Percentiles rank a stretch among this genome's conserved stretches.
These are phyloP conservation scores for Conoideocrella luteorostrata DNA, from an alignment of 2,329 filamentous ascomycete genomes.

Conservation along the genomic window DNA sequence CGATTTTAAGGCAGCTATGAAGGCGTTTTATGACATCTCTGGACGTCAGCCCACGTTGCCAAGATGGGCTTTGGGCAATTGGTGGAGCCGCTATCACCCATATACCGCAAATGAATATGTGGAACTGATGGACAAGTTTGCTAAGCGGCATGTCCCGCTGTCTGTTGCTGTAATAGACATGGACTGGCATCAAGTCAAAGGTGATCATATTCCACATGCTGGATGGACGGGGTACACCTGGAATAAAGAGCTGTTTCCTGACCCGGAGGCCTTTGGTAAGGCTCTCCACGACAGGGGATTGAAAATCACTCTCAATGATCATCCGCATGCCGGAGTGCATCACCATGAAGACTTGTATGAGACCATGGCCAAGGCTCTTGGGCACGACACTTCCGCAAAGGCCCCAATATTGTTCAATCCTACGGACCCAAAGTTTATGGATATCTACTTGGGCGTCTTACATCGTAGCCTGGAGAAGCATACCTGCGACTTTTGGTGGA, in stretches of 20 bases:
- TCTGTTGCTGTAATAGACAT: slow-evolving; percentile 58
- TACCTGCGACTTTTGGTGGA: slow-evolving; percentile 59
- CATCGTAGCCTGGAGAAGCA: slow-evolving; percentile 48
- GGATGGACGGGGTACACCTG: slow-evolving; percentile 25
- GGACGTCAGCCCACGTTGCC: slow-evolving; percentile 49
- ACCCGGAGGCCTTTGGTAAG: slow-evolving; percentile 45
- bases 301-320: slow-evolving; percentile 53
- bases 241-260: slow-evolving; percentile 40
- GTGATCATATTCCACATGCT: slow-evolving; percentile 34
- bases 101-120: slow-evolving; percentile 51
- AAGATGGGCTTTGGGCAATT: slow-evolving; percentile 55
- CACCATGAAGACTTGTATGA: slow-evolving; percentile 50
- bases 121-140: slow-evolving; percentile 50
- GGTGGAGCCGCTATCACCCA: slow-evolving; percentile 58
- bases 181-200: slow-evolving; percentile 57
- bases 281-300: slow-evolving; percentile 45
- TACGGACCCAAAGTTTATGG: slow-evolving; percentile 45
- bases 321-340: slow-evolving; percentile 52
- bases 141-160: slow-evolving; percentile 43
- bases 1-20: slow-evolving; percentile 48
- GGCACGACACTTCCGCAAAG: slow-evolving; percentile 41
- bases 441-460: slow-evolving; percentile 52
- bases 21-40: slow-evolving; percentile 47
- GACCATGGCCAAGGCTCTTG: slow-evolving; percentile 45
- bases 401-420: slow-evolving; percentile 51